A percentile compares a stretch with the other conserved stretches of the same genome.
Conservation (phyloP, 2,329 filamentous ascomycete genomes). For the Diplodia mutila region DNA sequence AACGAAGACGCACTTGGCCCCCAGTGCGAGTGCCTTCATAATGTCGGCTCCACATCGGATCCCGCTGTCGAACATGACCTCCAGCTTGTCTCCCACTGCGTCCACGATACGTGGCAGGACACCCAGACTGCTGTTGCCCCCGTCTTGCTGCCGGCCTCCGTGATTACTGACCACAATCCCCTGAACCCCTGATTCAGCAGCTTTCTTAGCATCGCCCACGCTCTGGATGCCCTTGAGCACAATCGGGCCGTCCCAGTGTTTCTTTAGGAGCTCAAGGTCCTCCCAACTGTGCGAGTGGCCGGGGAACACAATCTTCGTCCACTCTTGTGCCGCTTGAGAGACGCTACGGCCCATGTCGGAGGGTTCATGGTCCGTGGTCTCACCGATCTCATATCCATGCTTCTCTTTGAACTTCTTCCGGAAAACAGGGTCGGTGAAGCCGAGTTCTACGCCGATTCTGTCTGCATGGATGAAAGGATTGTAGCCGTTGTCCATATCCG, state of each 20-base stretch:
- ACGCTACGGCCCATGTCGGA: constrained; percentile 3
- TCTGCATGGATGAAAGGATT: constrained; percentile 54
- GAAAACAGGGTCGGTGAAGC: constrained; percentile 44
- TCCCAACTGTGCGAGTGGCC: constrained; percentile 42
- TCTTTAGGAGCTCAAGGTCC: constrained; percentile 37
- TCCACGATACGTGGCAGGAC: constrained; percentile 49
- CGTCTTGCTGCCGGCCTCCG: constrained; percentile 62
- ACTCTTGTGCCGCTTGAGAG: constrained; percentile 35
- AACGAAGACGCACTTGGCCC: constrained; percentile 55
- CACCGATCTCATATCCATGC: constrained; percentile 38
- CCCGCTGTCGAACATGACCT: constrained; percentile 65
- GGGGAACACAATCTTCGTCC: constrained; percentile 40
- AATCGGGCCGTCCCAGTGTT: constrained; percentile 44
- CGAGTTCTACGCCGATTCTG: constrained; percentile 44
- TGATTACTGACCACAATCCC: constrained; percentile 61
- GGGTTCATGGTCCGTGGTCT: constrained; percentile 41
- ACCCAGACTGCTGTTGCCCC: constrained; percentile 56
- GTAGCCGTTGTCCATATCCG: constrained; percentile 67
- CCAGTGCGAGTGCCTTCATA: constrained; percentile 60
- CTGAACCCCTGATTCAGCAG: constrained; percentile 47
- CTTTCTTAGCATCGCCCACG: constrained; percentile 42
- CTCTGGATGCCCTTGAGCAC: constrained; percentile 46
- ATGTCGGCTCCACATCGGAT: constrained; percentile 61
- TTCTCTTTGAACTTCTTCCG: constrained; percentile 39
- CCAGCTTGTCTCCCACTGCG: constrained; percentile 52